Conservation (phyloP, 2,329 filamentous ascomycete genomes). For the Cercospora janseana region DNA sequence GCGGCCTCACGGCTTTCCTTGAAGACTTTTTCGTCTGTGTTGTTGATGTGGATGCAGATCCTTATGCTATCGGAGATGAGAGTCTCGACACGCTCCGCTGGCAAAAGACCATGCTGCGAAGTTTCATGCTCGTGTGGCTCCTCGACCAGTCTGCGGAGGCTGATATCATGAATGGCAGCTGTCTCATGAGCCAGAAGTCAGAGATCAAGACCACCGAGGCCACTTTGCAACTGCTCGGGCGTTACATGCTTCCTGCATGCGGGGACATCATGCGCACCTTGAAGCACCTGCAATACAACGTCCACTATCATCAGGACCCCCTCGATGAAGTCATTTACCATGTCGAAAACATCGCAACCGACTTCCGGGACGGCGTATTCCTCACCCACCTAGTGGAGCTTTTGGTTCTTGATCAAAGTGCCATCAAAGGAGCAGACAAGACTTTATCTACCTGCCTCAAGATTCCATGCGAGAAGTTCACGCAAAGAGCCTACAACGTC, state of each 20-base stretch:
- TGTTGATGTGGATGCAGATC: conserved; percentile 49
- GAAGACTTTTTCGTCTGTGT: conserved; percentile 59
- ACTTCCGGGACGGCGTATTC: conserved; percentile 60
- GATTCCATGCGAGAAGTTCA: conserved; percentile 54
- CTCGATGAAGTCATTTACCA: conserved; percentile 59
- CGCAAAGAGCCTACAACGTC: conserved; percentile 60
- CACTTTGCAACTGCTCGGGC: conserved; percentile 53
- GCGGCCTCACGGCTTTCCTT: conserved; percentile 46
- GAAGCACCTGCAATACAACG: conserved; percentile 56
- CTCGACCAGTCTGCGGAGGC: conserved; percentile 55
- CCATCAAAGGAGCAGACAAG: conserved; percentile 26
- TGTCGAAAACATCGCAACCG: conserved; percentile 60
- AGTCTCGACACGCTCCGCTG: conserved; percentile 37
- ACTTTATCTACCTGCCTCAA: conserved; percentile 58
- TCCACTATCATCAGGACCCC: conserved; percentile 55
- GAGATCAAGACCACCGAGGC: conserved; percentile 56
- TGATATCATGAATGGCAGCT: conserved; percentile 38
- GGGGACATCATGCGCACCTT: conserved; percentile 58
- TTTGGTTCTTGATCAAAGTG: conserved; percentile 40
- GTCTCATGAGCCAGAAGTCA: conserved; percentile 55
- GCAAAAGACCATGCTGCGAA: conserved; percentile 57
- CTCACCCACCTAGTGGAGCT: conserved; percentile 61
- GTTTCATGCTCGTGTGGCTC: conserved; percentile 59
- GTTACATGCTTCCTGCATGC: conserved; percentile 57
- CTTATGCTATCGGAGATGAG: conserved; percentile 1